phyloP scores from a whole-genome alignment of 176 grass and related monocot species.

The Bothriochloa decipiens region DNA sequence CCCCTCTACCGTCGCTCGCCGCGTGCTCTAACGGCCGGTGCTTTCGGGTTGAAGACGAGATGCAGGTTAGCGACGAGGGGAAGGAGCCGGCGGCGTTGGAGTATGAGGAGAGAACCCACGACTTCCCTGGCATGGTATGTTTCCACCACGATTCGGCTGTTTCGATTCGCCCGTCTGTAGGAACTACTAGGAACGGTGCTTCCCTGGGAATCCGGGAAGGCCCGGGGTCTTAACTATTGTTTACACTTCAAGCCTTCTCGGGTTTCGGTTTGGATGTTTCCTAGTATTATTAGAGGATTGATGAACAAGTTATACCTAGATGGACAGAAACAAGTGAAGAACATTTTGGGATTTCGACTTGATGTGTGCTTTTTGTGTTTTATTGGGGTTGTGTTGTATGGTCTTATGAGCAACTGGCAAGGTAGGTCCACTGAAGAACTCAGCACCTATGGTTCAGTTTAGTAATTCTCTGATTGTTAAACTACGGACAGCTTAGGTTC shows the following conservation, averaged over 20 bases:
- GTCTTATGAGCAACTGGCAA: not conserved
- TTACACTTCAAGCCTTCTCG: not conserved
- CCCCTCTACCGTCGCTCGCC: not conserved
- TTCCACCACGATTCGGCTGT: not conserved
- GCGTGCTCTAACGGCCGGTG: not conserved
- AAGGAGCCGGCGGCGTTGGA: not conserved
- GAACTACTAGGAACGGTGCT: not conserved
- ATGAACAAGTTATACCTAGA: not conserved
- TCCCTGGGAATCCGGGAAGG: not conserved
- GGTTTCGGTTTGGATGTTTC: not conserved
- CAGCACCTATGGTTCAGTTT: not conserved
- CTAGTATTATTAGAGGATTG: not conserved
- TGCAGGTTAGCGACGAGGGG: not conserved
- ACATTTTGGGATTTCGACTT: not conserved
- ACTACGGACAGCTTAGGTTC: not conserved
- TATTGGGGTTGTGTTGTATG: too few species aligned
- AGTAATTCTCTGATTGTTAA: not conserved
- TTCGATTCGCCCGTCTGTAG: not conserved
- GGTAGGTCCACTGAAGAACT: not conserved
- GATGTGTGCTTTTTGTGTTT: not conserved
- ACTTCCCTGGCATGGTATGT: constrained; percentile 15
- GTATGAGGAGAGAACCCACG: constrained; percentile 24
- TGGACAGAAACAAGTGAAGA: not conserved
- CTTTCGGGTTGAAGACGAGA: constrained; percentile 4
- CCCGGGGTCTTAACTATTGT: not conserved